Evolutionary conservation across 2,329 filamentous ascomycete genomes (phyloP).

Genomic region (Pseudogymnoascus destructans): DNA sequence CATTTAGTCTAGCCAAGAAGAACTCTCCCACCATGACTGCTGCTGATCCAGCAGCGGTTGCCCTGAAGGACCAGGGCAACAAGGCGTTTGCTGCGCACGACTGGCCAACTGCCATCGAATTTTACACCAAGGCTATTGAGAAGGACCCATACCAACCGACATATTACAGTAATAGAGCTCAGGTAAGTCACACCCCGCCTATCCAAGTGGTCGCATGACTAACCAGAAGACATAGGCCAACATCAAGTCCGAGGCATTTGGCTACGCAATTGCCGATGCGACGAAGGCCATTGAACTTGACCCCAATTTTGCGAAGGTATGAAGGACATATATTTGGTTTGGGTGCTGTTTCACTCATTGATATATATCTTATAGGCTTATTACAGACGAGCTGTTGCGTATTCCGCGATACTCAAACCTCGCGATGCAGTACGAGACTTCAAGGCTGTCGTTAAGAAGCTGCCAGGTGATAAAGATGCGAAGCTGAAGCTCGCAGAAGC

Average conservation of each 20-base stretch:
- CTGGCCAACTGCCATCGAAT: constrained; percentile 68
- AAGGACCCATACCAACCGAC: constrained; percentile 71
- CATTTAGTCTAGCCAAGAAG: not conserved
- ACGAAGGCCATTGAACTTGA: constrained; percentile 86
- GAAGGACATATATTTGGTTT: constrained; percentile 13
- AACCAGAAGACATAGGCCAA: constrained; percentile 53
- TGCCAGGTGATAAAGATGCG: constrained; percentile 79
- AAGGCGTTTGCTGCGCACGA: constrained; percentile 81
- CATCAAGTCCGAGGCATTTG: constrained; percentile 91
- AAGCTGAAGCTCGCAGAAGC: constrained; percentile 85
- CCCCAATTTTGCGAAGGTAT: constrained; percentile 74
- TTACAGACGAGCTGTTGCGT: constrained; percentile 83
- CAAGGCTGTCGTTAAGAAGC: constrained; percentile 76
- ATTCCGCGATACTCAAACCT: constrained; percentile 80
- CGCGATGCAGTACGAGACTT: constrained; percentile 86
- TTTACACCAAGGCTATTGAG: constrained; percentile 80
- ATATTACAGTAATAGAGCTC: constrained; percentile 88
- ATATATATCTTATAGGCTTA: constrained; percentile 51
- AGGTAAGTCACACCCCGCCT: constrained; percentile 44
- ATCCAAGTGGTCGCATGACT: constrained; percentile 34
- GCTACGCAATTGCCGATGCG: constrained; percentile 82
- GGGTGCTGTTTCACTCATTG: constrained; percentile 10
- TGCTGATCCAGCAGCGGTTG: constrained; percentile 40
- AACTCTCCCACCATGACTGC: not conserved
- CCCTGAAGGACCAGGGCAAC: constrained; percentile 88